A percentile compares a stretch with the other conserved stretches of the same genome.
Evolutionary conservation across 1,139 yeast species (phyloP).

Genomic region (Sugiyamaella sp.): DNA sequence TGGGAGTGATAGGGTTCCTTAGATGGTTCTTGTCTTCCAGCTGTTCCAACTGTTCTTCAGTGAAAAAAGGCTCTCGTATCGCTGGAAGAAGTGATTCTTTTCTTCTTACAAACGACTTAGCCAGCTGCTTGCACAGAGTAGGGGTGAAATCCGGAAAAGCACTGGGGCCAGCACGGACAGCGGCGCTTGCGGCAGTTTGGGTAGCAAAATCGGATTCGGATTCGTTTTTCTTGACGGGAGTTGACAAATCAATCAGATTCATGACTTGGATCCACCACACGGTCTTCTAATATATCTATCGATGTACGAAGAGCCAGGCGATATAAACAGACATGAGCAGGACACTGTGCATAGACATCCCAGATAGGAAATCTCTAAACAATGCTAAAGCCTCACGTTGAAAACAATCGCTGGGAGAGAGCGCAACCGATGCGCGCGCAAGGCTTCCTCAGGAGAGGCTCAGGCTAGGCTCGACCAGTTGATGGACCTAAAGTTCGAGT

Average conservation of each 20-base stretch:
- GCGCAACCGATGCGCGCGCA: slow-evolving; percentile 5
- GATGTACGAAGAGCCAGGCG: too few relatives aligned
- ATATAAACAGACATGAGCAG: not conserved
- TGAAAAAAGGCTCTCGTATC: not conserved
- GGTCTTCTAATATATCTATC: not conserved
- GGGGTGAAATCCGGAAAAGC: slow-evolving; percentile 32
- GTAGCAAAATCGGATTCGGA: not conserved
- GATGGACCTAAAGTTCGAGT: too few relatives aligned
- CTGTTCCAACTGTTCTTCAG: not conserved
- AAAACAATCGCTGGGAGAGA: too few relatives aligned
- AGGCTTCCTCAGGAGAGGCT: too few relatives aligned
- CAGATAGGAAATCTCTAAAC: slow-evolving; percentile 9
- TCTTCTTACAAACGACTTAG: slow-evolving; percentile 32
- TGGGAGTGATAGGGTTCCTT: too few relatives aligned
- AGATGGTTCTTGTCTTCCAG: not conserved
- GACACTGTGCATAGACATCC: not conserved
- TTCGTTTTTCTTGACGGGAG: slow-evolving; percentile 25
- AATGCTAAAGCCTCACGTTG: slow-evolving; percentile 8
- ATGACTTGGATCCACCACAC: slow-evolving; percentile 11
- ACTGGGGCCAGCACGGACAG: not conserved
- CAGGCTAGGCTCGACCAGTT: too few relatives aligned
- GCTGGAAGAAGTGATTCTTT: slow-evolving; percentile 27
- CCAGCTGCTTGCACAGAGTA: slow-evolving; percentile 29
- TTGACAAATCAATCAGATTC: slow-evolving; percentile 32
- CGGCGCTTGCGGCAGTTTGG: not conserved